Conservation (phyloP, 441 rosid species). For the Jatropha podagrica region DNA sequence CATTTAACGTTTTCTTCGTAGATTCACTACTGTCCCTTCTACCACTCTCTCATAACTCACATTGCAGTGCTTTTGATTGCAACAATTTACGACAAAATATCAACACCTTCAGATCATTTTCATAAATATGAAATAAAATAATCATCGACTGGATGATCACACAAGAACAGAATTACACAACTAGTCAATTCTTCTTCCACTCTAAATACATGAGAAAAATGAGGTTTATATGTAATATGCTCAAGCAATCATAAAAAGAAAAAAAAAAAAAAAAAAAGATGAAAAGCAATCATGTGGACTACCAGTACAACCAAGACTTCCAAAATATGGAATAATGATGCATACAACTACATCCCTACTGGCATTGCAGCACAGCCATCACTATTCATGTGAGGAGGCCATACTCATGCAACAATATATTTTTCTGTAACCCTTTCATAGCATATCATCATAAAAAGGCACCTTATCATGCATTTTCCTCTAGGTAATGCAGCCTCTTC, state of each 20-base stretch:
- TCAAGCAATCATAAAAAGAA: not conserved
- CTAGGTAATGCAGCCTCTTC: conserved; percentile 17
- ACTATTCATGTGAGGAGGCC: not conserved
- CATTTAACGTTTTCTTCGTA: too few relatives aligned
- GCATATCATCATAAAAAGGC: not conserved
- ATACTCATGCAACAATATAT: conserved; percentile 2
- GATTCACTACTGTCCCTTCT: too few relatives aligned
- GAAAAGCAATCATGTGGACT: not conserved
- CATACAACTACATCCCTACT: not conserved
- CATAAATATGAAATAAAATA: too few relatives aligned
- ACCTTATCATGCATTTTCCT: not conserved
- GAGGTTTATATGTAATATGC: not conserved
- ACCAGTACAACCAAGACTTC: not conserved
- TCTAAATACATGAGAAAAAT: not conserved
- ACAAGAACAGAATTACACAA: not conserved
- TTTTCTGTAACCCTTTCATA: not conserved
- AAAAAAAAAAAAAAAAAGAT: not conserved
- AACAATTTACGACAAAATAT: not conserved
- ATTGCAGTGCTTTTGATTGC: not conserved
- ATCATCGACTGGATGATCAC: not conserved
- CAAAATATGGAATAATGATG: not conserved
- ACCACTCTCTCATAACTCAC: not conserved
- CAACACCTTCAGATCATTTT: too few relatives aligned
- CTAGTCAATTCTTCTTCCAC: not conserved
- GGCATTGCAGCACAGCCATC: not conserved